Percentiles rank a stretch among this genome's conserved stretches.
These are phyloP conservation scores for Myxozyma monticola DNA, from an alignment of 805 yeast genomes.

Conservation along the genomic window DNA sequence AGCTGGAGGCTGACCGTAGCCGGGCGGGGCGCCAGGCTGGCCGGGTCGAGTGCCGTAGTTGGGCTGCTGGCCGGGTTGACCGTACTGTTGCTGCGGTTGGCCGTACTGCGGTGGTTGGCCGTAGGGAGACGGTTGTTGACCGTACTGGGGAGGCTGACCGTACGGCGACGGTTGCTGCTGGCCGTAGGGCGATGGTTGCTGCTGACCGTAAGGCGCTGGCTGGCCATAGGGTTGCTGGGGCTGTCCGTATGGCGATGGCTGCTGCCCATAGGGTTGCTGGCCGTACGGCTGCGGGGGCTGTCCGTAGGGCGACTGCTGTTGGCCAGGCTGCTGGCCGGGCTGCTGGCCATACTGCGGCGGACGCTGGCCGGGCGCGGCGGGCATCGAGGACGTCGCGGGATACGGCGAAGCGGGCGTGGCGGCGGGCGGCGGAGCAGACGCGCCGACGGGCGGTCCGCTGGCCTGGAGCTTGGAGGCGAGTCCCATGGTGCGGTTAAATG, in stretches of 20 bases:
- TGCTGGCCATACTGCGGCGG: constrained; percentile 23
- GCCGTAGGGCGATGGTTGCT: constrained; percentile 17
- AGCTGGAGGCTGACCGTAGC: constrained; percentile 4
- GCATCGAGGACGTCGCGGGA: constrained; percentile 16
- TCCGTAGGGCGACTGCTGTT: constrained; percentile 20
- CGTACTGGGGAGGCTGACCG: constrained; percentile 19
- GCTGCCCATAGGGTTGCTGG: constrained; percentile 16
- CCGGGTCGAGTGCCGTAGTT: constrained; percentile 23
- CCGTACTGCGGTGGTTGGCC: constrained; percentile 20
- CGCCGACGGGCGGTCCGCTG: constrained; percentile 6
- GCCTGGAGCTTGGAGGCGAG: constrained; percentile 36
- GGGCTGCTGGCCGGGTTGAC: constrained; percentile 20
- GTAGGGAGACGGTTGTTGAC: constrained; percentile 17
- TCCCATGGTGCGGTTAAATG: constrained; percentile 36
- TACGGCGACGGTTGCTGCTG: constrained; percentile 5
- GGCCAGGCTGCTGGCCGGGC: constrained; percentile 4
- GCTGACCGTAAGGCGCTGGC: constrained; percentile 16
- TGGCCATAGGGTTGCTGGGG: constrained; percentile 13
- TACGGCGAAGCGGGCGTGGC: constrained; percentile 10
- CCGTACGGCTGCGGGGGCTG: constrained; percentile 13
- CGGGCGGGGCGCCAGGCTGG: constrained; percentile 21
- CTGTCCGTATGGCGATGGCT: constrained; percentile 11
- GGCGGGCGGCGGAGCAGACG: constrained; percentile 2
- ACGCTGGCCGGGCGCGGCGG: constrained; percentile 11
- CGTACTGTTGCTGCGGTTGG: constrained; percentile 18